Conservation (phyloP, 352 stramenopile species). For the Pelagophyceae sp. region DNA sequence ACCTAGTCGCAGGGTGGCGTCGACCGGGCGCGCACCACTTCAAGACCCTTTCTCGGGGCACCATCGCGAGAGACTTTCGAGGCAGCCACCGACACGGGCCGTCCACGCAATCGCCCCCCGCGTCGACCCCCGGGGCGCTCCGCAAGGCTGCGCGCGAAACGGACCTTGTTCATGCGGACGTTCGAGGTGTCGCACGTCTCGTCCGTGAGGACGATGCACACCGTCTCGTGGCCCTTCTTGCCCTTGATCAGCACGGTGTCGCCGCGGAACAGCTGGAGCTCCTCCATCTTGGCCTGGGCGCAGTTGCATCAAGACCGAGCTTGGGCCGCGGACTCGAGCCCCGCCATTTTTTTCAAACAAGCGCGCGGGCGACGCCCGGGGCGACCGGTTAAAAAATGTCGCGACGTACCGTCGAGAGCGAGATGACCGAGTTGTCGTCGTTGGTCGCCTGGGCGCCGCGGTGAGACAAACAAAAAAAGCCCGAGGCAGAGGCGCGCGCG, state of each 20-base stretch:
- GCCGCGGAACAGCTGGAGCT: slow-evolving; percentile 95
- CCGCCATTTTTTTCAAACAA: neutral
- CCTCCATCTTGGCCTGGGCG: slow-evolving; percentile 85
- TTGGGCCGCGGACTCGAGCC: too few species aligned
- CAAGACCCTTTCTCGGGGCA: neutral
- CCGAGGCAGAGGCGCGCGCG: too few species aligned
- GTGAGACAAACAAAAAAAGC: neutral
- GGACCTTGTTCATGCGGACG: slow-evolving; percentile 99
- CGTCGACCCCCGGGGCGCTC: too few species aligned
- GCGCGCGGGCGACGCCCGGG: neutral
- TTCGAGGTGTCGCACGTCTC: slow-evolving; percentile 92
- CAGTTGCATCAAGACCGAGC: too few species aligned
- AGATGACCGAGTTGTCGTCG: slow-evolving; percentile 95
- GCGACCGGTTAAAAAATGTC: too few species aligned
- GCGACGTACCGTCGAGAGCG: slow-evolving; percentile 46
- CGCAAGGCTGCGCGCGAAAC: too few species aligned
- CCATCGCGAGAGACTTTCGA: neutral
- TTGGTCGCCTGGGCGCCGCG: neutral
- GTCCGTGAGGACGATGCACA: slow-evolving; percentile 94
- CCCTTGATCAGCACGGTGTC: slow-evolving; percentile 98
- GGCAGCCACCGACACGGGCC: neutral
- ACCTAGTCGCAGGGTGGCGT: too few species aligned
- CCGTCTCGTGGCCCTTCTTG: slow-evolving; percentile 95
- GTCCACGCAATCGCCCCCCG: too few species aligned
- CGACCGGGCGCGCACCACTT: neutral